phyloP scores from a whole-genome alignment of 2,329 filamentous ascomycete genomes.

The Colletotrichum simmondsii region DNA sequence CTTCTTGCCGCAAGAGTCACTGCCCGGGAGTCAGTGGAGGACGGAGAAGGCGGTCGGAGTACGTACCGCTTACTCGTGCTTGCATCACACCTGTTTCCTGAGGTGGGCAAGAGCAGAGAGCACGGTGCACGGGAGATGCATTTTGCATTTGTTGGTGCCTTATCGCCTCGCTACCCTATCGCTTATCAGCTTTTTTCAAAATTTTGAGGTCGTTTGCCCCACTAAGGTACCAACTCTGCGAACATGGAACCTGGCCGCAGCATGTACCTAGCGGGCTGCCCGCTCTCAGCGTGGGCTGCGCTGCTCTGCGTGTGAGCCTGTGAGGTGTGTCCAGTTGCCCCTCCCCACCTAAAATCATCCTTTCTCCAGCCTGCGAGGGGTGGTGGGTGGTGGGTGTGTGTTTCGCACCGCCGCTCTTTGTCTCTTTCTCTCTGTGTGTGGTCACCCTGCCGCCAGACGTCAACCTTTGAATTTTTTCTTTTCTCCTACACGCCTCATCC shows the following conservation, averaged over 20 bases:
- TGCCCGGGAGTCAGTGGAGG: no score
- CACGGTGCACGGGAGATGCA: no score
- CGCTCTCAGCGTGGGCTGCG: background rate
- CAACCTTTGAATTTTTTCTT: constrained; percentile 22
- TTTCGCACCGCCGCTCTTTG: constrained; percentile 34
- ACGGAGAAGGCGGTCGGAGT: background rate
- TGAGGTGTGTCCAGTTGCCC: constrained; percentile 9
- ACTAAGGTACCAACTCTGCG: constrained; percentile 4
- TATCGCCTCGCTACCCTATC: constrained; percentile 34
- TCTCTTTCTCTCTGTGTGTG: constrained; percentile 6
- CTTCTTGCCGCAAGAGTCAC: no score
- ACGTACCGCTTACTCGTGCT: constrained; percentile 6
- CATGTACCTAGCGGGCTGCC: background rate
- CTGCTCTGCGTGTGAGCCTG: background rate
- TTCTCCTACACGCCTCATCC: constrained; percentile 26
- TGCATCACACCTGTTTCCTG: background rate
- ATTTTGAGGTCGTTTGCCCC: constrained; percentile 23
- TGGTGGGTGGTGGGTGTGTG: constrained; percentile 1
- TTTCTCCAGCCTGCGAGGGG: constrained; percentile 1
- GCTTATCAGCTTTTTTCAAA: constrained; percentile 32
- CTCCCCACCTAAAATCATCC: constrained; percentile 26
- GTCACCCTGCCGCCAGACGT: constrained; percentile 14
- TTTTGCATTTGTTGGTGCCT: constrained; percentile 8
- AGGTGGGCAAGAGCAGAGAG: no score
- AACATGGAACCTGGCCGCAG: background rate